Conservation (phyloP, 306 rosid species). For the Cercis canadensis region DNA sequence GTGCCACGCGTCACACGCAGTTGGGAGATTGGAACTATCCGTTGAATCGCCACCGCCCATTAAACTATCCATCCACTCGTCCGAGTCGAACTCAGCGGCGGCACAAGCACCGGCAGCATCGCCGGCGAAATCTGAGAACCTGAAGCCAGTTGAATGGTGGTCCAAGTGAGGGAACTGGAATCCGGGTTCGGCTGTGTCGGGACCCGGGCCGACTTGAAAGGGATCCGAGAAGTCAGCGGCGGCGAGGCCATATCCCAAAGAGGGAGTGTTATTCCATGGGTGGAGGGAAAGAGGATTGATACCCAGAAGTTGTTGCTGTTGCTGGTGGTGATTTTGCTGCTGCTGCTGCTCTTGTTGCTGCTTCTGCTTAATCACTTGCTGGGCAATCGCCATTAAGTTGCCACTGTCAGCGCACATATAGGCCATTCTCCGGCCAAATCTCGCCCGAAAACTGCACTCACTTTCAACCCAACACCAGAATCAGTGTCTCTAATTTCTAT, state of each 20-base stretch:
- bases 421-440: slow-evolving; percentile 75
- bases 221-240: slow-evolving; percentile 71
- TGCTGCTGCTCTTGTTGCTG: slow-evolving; percentile 86
- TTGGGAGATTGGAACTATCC: slow-evolving; percentile 71
- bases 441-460: slow-evolving; percentile 53
- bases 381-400: slow-evolving; percentile 98
- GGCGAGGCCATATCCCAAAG: slow-evolving; percentile 56
- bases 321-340: slow-evolving; percentile 50
- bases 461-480: slow-evolving; percentile 38
- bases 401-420: slow-evolving; percentile 96
- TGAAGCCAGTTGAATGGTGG: slow-evolving; percentile 61
- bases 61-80: slow-evolving; percentile 94
- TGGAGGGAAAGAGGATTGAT: slow-evolving; percentile 54
- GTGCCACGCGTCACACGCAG: slow-evolving; percentile 71
- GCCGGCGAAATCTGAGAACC: slow-evolving; percentile 66
- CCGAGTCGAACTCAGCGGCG: slow-evolving; percentile 80
- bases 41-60: slow-evolving; percentile 82
- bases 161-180: slow-evolving; percentile 74
- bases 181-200: slow-evolving; percentile 56
- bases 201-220: slow-evolving; percentile 66
- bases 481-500: background rate
- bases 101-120: slow-evolving; percentile 51
- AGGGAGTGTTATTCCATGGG: slow-evolving; percentile 73
- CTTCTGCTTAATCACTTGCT: slow-evolving; percentile 91
- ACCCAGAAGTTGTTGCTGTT: slow-evolving; percentile 45